Percentiles rank a stretch among this genome's conserved stretches.
phyloP scores from a whole-genome alignment of 1,284 basidiomycete genomes.

The Rugosomyces carneus region DNA sequence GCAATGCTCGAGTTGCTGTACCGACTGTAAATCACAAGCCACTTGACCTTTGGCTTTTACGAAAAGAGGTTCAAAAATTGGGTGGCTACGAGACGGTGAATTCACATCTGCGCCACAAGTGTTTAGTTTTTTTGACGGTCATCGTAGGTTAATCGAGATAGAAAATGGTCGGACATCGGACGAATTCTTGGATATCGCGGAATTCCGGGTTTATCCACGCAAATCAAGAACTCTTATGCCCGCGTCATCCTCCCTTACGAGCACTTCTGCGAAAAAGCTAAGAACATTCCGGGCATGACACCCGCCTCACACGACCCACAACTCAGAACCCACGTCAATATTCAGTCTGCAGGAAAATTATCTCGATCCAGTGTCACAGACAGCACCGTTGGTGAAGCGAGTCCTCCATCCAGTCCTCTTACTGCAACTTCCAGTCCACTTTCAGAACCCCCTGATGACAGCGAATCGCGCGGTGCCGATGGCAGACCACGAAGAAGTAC shows the following conservation, averaged over 20 bases:
- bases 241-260: slow-evolving; percentile 94
- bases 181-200: slow-evolving; percentile 77
- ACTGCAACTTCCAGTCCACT: slow-evolving; percentile 70
- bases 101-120: slow-evolving; percentile 9
- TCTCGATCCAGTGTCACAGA: slow-evolving; percentile 32
- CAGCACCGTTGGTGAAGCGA: slow-evolving; percentile 33
- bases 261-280: slow-evolving; percentile 76
- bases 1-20: slow-evolving; percentile 79
- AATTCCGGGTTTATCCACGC: slow-evolving; percentile 77
- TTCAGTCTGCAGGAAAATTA: slow-evolving; percentile 33
- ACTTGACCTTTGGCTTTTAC: slow-evolving; percentile 88
- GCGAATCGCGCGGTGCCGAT: slow-evolving; percentile 45
- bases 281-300: slow-evolving; percentile 52
- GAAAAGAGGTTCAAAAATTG: slow-evolving; percentile 84
- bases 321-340: slow-evolving; percentile 34
- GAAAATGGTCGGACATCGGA: slow-evolving; percentile 86
- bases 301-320: slow-evolving; percentile 32
- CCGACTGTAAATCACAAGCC: slow-evolving; percentile 91
- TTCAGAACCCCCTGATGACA: slow-evolving; percentile 73
- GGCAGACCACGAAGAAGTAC: slow-evolving; percentile 37
- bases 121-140: slow-evolving; percentile 8
- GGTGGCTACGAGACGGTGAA: slow-evolving; percentile 83
- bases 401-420: slow-evolving; percentile 64
- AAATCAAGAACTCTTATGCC: slow-evolving; percentile 86
- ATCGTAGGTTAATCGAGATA: slow-evolving; percentile 64